Percentiles rank a stretch among this genome's conserved stretches.
Conservation (phyloP, 441 rosid species). For the Sinapis alba region DNA sequence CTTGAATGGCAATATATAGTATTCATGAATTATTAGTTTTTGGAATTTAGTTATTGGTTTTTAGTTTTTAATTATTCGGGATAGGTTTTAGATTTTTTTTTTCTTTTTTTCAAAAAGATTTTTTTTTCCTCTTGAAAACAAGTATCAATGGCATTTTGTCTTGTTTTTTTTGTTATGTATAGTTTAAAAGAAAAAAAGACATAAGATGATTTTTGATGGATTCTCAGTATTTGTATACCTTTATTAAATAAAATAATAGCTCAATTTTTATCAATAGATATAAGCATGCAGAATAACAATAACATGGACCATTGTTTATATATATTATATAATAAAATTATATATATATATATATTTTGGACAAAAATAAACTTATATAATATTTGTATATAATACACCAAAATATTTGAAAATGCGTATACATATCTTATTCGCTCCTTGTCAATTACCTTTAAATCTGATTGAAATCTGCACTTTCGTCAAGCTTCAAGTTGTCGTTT, state of each 20-base stretch:
- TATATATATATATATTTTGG: neutral
- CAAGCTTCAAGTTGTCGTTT: no score
- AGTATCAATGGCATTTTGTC: neutral
- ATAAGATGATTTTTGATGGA: neutral
- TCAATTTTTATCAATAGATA: neutral
- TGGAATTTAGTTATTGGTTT: neutral
- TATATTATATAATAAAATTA: no score
- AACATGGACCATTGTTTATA: neutral
- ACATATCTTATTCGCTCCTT: no score
- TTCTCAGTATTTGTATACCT: neutral
- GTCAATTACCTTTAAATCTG: no score
- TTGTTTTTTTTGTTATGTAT: neutral
- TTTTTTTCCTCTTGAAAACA: neutral
- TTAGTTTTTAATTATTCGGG: conserved; percentile 2
- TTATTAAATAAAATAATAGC: neutral
- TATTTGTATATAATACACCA: neutral
- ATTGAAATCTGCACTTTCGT: no score
- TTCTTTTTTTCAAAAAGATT: neutral
- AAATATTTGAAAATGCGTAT: neutral
- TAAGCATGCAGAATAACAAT: neutral
- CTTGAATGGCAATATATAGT: conserved; percentile 7
- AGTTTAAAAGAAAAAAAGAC: neutral
- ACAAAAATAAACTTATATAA: neutral
- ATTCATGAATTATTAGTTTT: neutral
- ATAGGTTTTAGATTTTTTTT: neutral